Evolutionary conservation across 2,329 filamentous ascomycete genomes (phyloP), one percentile per base, ranked within the genome.

Genomic region (Ustulina deusta): DNA sequence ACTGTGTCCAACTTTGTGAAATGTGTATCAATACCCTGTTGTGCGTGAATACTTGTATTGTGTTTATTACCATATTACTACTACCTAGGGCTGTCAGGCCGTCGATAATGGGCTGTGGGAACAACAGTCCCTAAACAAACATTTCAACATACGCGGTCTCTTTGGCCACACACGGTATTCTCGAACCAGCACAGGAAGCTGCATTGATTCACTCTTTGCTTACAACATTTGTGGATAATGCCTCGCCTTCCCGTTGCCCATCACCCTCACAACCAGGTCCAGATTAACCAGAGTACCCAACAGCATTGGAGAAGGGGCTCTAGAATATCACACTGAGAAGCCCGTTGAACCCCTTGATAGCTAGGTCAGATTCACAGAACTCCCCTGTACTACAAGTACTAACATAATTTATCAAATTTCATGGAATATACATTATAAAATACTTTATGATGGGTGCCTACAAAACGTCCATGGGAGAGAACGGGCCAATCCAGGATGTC

Each of bases 401-500:
- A 11, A 46, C 44, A 38, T n/a, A 29, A 42, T 51, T 62, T 25
- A 66, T 49, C 13, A 36, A 42, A 6, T 55, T 32, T 42, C 40
- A 29, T 61, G 54, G 22, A 68, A 61, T 68, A 65, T 17, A 68
- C 52, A 68, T 68, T 68, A 68, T 58, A 15, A 62, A 61, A 54
- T 25, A 32, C 17, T 46, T 58, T 58, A 44, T 38, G 27, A 22
- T 38, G 13, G 32, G 57, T 42, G 60, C 51, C 11, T 68, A 65
- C 51, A 68, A 54, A n/a, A n/a, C 17, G 6, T 51, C 27, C 22
- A 11, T 52, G 29, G 25, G 38, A 64, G 38, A 54, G 13, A 61
- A 40, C 34, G 46, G 25, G 25, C 17, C 13, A 42, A 58, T 55
- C 25, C 46, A 32, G 40, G 48, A 55, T 40, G 42, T 49, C 36